Base-by-base conservation (phyloP, 179 eudicot genomes). In the Vitellaria paradoxa region DNA sequence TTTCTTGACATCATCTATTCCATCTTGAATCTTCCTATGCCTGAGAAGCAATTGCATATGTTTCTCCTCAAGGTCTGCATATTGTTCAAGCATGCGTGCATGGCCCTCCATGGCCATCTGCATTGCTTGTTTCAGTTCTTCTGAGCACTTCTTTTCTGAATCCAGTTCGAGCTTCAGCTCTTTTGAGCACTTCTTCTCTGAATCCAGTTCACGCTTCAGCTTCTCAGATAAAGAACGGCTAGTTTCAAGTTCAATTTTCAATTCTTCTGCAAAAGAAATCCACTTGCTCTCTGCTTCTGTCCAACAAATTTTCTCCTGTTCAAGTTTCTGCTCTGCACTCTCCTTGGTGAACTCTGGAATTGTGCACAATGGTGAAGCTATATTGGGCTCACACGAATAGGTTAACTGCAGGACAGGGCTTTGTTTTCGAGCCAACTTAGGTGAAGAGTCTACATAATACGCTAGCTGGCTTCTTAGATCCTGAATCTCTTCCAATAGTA, bases 1-100 rank as follows among this genome's bases (percentile, higher is more conserved):
- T 81, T 89, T 92, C 87, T 94, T 92, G 47, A 96, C 91, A 79
- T 96, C 99, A 18, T 84, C 96, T 47, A 96, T 88, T 72, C 98
- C 98, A 70, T 93, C 98, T 70, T 83, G 94, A 76, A 94, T 86
- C 74, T 82, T 84, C 70, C 99, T 84, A 52, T 94, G 91, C 66
- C 94, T 90, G n/a, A 87, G 85, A 74, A 94, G 99, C 87, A 94
- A 50, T 50, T 89, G 87, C 76, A 94, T 92, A 78, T 96, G 98
- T 68, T 84, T 91, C 82, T 91, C 98, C 83, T 96, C 96, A 65
- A 96, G 91, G 30, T 96, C 97, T 13, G 93, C 99, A 78, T 92
- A 91, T 79, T 94, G 97, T 76, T 96, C 99, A 60, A 96, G 98
- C 97, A 96, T 92, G 59, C 97, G 92, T 21, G 99, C 99, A 86